Base-by-base conservation (phyloP, 192 early-diverging fungal genomes). In the Thamnidium elegans region DNA sequence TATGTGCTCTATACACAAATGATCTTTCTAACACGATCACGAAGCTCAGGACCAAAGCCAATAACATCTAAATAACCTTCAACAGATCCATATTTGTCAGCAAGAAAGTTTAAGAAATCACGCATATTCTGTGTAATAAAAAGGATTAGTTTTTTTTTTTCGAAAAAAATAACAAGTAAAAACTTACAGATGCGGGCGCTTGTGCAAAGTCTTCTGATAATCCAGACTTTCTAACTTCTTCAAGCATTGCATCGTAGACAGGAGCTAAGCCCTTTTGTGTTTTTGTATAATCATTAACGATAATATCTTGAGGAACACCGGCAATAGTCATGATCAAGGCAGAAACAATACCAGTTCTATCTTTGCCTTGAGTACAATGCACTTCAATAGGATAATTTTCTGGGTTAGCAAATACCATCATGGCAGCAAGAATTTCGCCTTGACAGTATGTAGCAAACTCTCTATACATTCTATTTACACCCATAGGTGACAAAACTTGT, bases 321-420 rank as follows among this genome's bases (percentile, higher is more conserved):
- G 77, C 67, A 10, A 86, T 78, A 31, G 73, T 76, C 17, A 85
- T 55, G 3, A 86, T 51, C 23, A 88, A 66, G 63, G 82, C 82
- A 34, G 80, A 75, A 20, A 86, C 67, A 46, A 88, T 78, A 26
- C 87, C 87, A 7, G 87, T 88, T 58, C 87, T 80, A 68, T 88
- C 87, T 66, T 88, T 88, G 44, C 87, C 87, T 48, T 86, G 83
- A 53, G 83, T 81, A 72, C 87, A 88, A 62, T 88, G 87, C 17
- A 88, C 77, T 23, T 86, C 65, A 4, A 88, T 76, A 9, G 87
- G 87, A 53, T 82, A 84, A 39, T 81, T 83, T 19, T 69, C 58
- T 14, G 77, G 74, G 55, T 82, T 79, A 17, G 77, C 73, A 68
- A 87, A 79, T 10, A 84, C 70, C 30, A 76, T 73, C 67, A 87